Evolutionary conservation across 1,139 yeast genomes (phyloP), one percentile per base, ranked within the genome.

Genomic region (Ogataea hybrid): DNA sequence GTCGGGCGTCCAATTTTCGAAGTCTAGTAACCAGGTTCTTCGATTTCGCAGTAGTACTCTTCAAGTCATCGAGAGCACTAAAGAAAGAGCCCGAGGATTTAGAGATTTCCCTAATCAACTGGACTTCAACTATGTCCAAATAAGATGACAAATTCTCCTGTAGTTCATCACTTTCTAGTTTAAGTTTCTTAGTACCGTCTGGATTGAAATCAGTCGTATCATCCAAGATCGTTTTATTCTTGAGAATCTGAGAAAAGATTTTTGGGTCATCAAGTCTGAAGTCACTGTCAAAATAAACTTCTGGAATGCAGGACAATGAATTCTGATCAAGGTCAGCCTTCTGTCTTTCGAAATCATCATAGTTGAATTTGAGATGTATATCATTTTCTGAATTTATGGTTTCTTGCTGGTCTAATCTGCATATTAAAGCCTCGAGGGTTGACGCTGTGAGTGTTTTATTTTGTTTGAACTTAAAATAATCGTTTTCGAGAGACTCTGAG

Each of bases 261-360:
- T 96, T 71, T 4, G 97, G 97, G 59, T 94, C 89, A 57, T 92
- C 97, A 30, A 92, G 70, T 50, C 88, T 73, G 63, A 92, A 92
- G 39, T 81, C 75, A 5, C 75, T 69, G 29, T 75, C 78, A 47
- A 83, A 79, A 56, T 78, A 94, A 2, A 87, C 78, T 4, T 66
- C 63, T 0, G 98, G 97, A 3, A 92, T 77, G 2, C 70, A 55
- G 2, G 66, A 42, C 38, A 63, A 56, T 22, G 57, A 53, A 23
- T 53, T 54, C 14, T 43, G 39, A 25, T 53, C 59, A 25, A 52
- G 17, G 17, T 40, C 43, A n/a, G 51, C 53, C 30, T 57, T 58
- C 22, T 52, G 59, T 28, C 47, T 52, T 35, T 50, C 50, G 17
- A 42, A 44, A n/a, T 18, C 21, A 42, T 27, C 5, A 35, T 49